Evolutionary conservation across 2,329 filamentous ascomycete species (phyloP), one percentile per base, ranked within the genome.

Genomic region (Stagonosporopsis vannaccii): DNA sequence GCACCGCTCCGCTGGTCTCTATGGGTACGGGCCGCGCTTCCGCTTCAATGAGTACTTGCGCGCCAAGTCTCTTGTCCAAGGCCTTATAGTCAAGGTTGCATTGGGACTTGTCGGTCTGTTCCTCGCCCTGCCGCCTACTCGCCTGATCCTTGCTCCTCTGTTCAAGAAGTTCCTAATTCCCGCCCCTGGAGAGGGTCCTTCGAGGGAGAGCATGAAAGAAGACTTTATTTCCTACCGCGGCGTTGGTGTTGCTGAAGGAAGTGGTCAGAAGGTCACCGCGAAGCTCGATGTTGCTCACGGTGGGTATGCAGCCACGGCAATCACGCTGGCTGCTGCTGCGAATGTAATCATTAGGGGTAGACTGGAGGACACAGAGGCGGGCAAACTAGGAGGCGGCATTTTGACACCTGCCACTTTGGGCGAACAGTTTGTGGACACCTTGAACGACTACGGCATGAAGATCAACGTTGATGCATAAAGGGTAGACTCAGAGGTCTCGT

Each of bases 391-490:
- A 1, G 90, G 90, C 17, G 90, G 90, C 2, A 78, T 91, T 22
- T 85, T 90, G 59, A 93, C 90, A 1, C 87, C 90, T 0, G 88
- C 90, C 0, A 89, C 85, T 50, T 77, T 93, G 2, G 90, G 90
- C 1, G 85, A 88, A 63, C 77, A 81, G 9, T 89, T 85, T 67
- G 78, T 92, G 56, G 85, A 91, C 67, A 81, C 87, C 13, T 67
- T 91, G 36, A 78, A 84, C 32, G 79, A 81, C 30, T 82, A 79
- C 35, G 89, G 89, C 2, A 83, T 92, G 67, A 84, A 84, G 69
- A 80, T 89, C 23, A 58, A 60, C 42, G 59, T 70, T 3, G 66
- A 69, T 22, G 55, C 6, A 36, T 58, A 30, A 26, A 22, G 6
- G 15, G 28, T 13, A 15, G n/a, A 13, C 4, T 19, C n/a, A n/a